A percentile compares a stretch with the other conserved stretches of the same genome.
Conservation (phyloP, 192 early-diverging fungal genomes). For the Backusella liffmaniae region DNA sequence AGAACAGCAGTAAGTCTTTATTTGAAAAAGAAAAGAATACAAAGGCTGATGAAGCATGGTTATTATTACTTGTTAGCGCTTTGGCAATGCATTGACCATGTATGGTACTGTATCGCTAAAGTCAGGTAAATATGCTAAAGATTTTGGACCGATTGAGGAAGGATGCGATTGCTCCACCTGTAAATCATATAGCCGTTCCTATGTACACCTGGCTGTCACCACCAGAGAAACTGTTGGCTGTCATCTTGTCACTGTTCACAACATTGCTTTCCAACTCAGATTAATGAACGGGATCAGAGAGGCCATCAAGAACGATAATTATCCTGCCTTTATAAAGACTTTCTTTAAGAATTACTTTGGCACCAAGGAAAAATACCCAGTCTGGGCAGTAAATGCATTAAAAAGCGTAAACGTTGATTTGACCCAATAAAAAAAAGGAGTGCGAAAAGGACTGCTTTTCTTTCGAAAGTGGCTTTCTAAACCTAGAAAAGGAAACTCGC, state of each 20-base stretch:
- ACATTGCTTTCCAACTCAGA: slow-evolving; percentile 82
- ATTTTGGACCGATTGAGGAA: slow-evolving; percentile 72
- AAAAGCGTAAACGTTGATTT: slow-evolving; percentile 69
- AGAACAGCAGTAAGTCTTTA: slow-evolving; percentile 64
- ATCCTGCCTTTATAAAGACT: slow-evolving; percentile 65
- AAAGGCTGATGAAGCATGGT: too few species aligned
- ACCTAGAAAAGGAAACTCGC: slow-evolving; percentile 6
- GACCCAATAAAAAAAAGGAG: neutral
- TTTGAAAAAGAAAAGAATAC: neutral
- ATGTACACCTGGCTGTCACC: slow-evolving; percentile 56
- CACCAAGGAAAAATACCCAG: slow-evolving; percentile 60
- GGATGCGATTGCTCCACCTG: slow-evolving; percentile 79
- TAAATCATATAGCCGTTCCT: slow-evolving; percentile 70
- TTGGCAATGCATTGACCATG: slow-evolving; percentile 81
- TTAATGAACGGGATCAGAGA: slow-evolving; percentile 77
- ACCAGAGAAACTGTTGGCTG: slow-evolving; percentile 78
- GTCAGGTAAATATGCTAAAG: slow-evolving; percentile 57
- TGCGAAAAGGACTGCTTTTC: neutral
- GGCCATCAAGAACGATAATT: slow-evolving; percentile 66
- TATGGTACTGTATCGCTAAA: slow-evolving; percentile 67
- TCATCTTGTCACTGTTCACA: slow-evolving; percentile 81
- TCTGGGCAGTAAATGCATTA: slow-evolving; percentile 73
- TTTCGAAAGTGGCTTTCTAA: neutral
- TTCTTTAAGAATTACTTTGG: slow-evolving; percentile 67
- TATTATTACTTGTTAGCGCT: slow-evolving; percentile 41